A percentile compares a stretch with the other conserved stretches of the same genome.
Evolutionary conservation across 768 basidiomycete species (phyloP).

Genomic region (Leucosporidium scottii): DNA sequence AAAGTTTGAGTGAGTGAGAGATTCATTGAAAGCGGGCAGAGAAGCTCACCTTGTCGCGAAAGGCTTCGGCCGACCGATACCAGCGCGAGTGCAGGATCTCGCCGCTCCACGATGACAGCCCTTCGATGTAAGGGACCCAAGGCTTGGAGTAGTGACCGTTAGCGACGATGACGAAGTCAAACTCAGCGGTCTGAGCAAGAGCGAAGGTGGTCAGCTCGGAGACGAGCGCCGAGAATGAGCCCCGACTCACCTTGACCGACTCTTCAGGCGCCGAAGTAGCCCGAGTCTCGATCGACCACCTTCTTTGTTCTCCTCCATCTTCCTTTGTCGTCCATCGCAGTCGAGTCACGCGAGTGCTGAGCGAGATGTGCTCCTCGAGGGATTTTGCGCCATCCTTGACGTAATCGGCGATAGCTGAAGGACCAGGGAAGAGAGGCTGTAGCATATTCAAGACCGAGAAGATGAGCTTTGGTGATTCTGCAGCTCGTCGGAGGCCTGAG

Average conservation of each 20-base stretch:
- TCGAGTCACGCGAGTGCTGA: constrained; percentile 13
- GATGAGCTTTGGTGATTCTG: no score
- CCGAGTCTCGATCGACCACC: not conserved
- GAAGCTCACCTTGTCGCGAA: constrained; percentile 33
- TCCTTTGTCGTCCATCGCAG: not conserved
- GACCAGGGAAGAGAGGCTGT: not conserved
- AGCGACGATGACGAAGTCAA: constrained; percentile 40
- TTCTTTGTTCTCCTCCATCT: not conserved
- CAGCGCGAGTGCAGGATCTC: constrained; percentile 41
- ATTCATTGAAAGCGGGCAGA: no score
- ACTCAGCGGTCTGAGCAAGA: constrained; percentile 10
- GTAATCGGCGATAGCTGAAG: not conserved
- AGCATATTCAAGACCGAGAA: no score
- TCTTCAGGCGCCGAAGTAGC: not conserved
- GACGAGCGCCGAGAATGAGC: no score
- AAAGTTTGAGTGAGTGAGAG: not conserved
- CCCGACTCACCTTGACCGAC: no score
- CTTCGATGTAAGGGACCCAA: constrained; percentile 40
- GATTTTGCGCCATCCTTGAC: not conserved
- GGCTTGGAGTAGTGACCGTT: constrained; percentile 42
- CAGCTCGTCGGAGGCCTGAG: no score
- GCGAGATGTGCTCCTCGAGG: constrained; percentile 2
- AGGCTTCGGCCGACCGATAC: constrained; percentile 39
- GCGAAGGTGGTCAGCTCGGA: no score
- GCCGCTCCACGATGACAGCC: constrained; percentile 39